These are phyloP conservation scores for Aureobasidium sp. DNA, from an alignment of 2,329 filamentous ascomycete species.

Conservation along the genomic window DNA sequence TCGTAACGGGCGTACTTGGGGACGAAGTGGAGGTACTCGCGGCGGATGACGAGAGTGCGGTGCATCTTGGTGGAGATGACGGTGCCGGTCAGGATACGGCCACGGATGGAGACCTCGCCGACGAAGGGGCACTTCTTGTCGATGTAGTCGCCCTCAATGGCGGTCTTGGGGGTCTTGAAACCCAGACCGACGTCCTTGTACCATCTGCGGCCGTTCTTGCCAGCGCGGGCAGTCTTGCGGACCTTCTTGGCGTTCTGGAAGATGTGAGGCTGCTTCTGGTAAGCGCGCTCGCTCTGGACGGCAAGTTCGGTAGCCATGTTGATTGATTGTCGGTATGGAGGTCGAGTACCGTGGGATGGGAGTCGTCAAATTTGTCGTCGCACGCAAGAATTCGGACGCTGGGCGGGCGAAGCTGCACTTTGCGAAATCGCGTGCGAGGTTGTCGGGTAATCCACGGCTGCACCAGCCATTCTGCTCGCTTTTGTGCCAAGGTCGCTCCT, in stretches of 20 bases:
- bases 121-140: slow-evolving; percentile 99
- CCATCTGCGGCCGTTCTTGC: slow-evolving; percentile 92
- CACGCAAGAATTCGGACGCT: neutral
- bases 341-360: slow-evolving; percentile 11
- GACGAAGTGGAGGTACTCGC: slow-evolving; percentile 99
- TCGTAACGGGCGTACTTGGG: slow-evolving; percentile 99
- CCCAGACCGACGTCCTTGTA: slow-evolving; percentile 99
- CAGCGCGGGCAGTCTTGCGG: slow-evolving; percentile 69
- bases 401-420: neutral
- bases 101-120: slow-evolving; percentile 97
- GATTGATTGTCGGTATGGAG: slow-evolving; percentile 30
- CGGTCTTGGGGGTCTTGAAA: slow-evolving; percentile 96
- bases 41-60: slow-evolving; percentile 97
- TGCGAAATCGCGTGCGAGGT: no score
- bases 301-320: slow-evolving; percentile 97
- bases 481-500: no score
- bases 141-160: slow-evolving; percentile 98
- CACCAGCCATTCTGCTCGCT: no score
- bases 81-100: slow-evolving; percentile 98
- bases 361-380: slow-evolving; percentile 15
- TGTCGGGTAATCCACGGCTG: no score
- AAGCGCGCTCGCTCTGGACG: slow-evolving; percentile 99
- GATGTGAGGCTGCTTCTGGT: slow-evolving; percentile 99
- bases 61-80: slow-evolving; percentile 99
- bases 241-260: slow-evolving; percentile 97